phyloP scores from a whole-genome alignment of 768 basidiomycete species.

The Suillus subalutaceus region DNA sequence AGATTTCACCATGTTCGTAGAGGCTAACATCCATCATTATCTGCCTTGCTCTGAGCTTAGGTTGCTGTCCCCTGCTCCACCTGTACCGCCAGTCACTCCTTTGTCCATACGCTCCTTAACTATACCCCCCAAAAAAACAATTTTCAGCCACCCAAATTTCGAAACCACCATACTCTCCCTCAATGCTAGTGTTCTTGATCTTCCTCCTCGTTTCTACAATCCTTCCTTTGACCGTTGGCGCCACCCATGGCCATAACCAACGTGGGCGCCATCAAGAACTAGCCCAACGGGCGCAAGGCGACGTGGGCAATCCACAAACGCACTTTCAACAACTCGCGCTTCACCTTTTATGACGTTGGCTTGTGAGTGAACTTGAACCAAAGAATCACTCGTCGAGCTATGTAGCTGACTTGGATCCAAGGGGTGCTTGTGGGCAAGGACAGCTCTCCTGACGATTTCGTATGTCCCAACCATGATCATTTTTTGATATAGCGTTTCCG shows the following conservation, averaged over 20 bases:
- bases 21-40: too few species aligned
- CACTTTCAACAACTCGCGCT: conserved; percentile 37
- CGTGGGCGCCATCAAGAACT: conserved; percentile 45
- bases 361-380: conserved; percentile 35
- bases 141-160: background rate
- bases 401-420: conserved; percentile 23
- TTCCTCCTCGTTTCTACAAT: conserved; percentile 37
- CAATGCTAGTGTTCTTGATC: conserved; percentile 33
- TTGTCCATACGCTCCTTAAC: background rate
- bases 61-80: too few species aligned
- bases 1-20: too few species aligned
- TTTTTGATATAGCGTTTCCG: conserved; percentile 39
- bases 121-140: background rate
- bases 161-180: too few species aligned
- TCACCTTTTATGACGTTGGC: conserved; percentile 59
- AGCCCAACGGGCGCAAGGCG: conserved; percentile 44
- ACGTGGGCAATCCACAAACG: conserved; percentile 41
- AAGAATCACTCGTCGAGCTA: conserved; percentile 12
- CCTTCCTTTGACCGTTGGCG: conserved; percentile 37
- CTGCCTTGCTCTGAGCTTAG: too few species aligned
- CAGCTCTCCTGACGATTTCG: conserved; percentile 43
- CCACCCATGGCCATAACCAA: conserved; percentile 23
- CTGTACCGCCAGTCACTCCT: background rate
- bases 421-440: conserved; percentile 58
- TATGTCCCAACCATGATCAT: conserved; percentile 26